Percentiles rank a stretch among this genome's conserved stretches.
phyloP scores from a whole-genome alignment of 2,329 filamentous ascomycete genomes.

The Dendrostoma leiphaemia region DNA sequence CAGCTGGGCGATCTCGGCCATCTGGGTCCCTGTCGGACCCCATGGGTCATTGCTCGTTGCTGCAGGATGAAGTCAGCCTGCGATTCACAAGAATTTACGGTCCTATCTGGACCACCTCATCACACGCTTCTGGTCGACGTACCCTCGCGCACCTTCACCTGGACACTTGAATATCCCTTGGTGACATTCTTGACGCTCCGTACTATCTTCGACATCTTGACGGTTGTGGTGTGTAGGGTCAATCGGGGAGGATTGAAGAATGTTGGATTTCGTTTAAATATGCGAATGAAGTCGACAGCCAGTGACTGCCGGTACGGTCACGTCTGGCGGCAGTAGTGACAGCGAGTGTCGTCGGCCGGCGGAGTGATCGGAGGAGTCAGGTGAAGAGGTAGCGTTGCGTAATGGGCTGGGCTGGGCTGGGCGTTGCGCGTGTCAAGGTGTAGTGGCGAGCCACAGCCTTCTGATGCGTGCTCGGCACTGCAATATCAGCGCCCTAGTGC shows the following conservation, averaged over 20 bases:
- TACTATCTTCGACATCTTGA: constrained; percentile 91
- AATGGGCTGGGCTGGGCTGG: constrained; percentile 1
- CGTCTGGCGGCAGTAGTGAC: neutral
- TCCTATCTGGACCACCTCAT: neutral
- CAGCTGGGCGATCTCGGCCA: constrained; percentile 97
- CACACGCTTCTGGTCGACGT: constrained; percentile 31
- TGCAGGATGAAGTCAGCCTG: constrained; percentile 42
- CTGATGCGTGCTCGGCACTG: constrained; percentile 1
- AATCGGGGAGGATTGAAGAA: neutral
- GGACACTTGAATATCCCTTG: constrained; percentile 93
- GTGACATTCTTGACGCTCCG: constrained; percentile 99
- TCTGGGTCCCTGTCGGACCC: constrained; percentile 96
- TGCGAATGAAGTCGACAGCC: neutral
- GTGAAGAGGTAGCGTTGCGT: constrained; percentile 3
- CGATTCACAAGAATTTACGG: neutral
- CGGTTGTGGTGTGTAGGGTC: constrained; percentile 21
- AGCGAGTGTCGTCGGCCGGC: constrained; percentile 6
- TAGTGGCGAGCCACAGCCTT: constrained; percentile 11
- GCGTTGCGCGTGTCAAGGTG: constrained; percentile 12
- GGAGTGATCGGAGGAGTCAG: neutral
- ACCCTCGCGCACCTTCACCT: constrained; percentile 99
- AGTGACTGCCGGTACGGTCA: neutral
- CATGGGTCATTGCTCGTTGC: constrained; percentile 98
- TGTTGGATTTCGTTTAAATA: neutral
- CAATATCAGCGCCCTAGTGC: neutral